Evolutionary conservation across 139 green algal species (phyloP), one percentile per base, ranked within the genome.

Genomic region (Picochlorum sp.): DNA sequence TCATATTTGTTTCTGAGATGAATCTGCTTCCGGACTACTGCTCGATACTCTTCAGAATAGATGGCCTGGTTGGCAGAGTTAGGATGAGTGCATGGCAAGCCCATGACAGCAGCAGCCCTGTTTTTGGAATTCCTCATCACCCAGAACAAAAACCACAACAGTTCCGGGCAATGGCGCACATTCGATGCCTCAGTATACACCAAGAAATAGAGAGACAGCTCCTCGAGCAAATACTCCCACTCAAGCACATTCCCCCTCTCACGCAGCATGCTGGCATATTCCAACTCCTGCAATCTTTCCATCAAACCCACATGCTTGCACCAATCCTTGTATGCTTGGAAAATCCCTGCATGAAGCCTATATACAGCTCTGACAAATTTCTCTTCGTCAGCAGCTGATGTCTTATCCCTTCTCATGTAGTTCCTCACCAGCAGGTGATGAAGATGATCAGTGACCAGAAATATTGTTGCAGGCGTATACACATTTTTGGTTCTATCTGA

Each of bases 161-260:
- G 56, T 65, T 95, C 85, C 4, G 87, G 84, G 45, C 80, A 78
- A 74, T 95, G 90, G 13, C 88, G 74, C 20, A 92, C 34, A 65
- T 90, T 92, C 61, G 85, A 81, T 32, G 72, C 78, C 74, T 92
- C 86, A 15, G 61, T 77, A 76, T 85, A 95, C 49, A 95, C 79
- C 46, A 95, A 74, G 69, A 91, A 89, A 68, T 80, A 95, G n/a
- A 95, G 66, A 3, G 72, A 66, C 47, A 90, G 74, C 76, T 90
- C 82, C 45, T 80, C 74, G 28, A 80, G 45, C 9, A 74, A 49
- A 34, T 61, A 80, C 69, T 80, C 74, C 74, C 74, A 80, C 52
- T 79, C 64, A 59, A 71, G 69, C 0, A 50, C 9, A 34, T 70
- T 54, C 26, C 44, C 11, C 54, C 52, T n/a, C 15, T 11, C 20